Evolutionary conservation across 2,329 filamentous ascomycete genomes (phyloP), one percentile per base, ranked within the genome.

Genomic region (Madurella mycetomatis): DNA sequence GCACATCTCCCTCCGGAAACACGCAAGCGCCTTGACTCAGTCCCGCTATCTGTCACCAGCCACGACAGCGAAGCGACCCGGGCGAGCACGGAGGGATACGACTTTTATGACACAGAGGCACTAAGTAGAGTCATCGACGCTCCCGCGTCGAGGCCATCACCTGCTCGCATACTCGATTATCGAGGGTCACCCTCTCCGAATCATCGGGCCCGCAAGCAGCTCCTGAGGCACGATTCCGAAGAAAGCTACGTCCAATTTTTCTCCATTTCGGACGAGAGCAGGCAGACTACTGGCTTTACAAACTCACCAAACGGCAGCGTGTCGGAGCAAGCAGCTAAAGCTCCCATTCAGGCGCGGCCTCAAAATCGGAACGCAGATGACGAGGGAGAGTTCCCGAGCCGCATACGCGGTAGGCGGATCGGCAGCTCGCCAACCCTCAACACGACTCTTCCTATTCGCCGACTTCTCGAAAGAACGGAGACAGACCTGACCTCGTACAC

Each of bases 31-130:
- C 72, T 77, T 11, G 73, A 81, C 62, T 82, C 79, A 1, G 69
- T 71, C 39, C 73, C 79, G 1, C 61, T 81, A 25, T 83, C 81
- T 2, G 70, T 75, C n/a, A 58, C 69, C 17, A 82, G 79, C 62
- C 74, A 78, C 32, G 74, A 75, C 41, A 81, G 76, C 61, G 74
- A 72, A 42, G 60, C 63, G 40, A 74, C 76, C 5, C 74, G 62
- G 41, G 63, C 63, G 17, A 78, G 73, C 62, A 81, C 77, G 1
- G 82, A 85, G 59, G 83, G 83, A 0, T 85, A 86, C 61, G 83
- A 86, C 65, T 86, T 86, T 62, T 85, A 85, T 63, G 83, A 82
- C 61, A 70, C 82, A 30, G 81, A 82, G n/a, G 77, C 73, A 30
- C 67, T 79, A 52, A 69, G 70, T 47, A 72, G 72, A 43, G 79